Evolutionary conservation across 2,329 filamentous ascomycete species (phyloP).

Genomic region (Monosporascus sp.): DNA sequence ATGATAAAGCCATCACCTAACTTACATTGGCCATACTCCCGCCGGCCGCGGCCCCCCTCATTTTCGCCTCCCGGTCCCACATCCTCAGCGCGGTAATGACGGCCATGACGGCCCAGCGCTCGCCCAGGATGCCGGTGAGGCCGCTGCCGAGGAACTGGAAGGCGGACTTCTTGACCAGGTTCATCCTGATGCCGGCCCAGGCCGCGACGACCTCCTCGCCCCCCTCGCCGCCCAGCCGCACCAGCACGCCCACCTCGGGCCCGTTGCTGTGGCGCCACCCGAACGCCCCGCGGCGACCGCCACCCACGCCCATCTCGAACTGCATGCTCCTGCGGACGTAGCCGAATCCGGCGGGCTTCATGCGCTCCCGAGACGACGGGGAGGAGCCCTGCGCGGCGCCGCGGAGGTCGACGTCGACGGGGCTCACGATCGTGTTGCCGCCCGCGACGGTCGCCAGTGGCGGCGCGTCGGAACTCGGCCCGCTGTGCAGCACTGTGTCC

Average conservation of each 20-base stretch:
- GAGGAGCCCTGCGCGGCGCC: conserved; percentile 7
- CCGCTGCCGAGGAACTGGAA: conserved; percentile 38
- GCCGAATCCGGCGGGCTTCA: conserved; percentile 5
- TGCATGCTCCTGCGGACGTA: conserved; percentile 19
- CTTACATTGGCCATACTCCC: background rate
- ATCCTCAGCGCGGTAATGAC: conserved; percentile 32
- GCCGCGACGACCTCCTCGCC: conserved; percentile 37
- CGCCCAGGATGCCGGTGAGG: conserved; percentile 32
- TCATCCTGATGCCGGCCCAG: conserved; percentile 26
- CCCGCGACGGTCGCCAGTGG: conserved; percentile 24
- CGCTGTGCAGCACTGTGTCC: conserved; percentile 30
- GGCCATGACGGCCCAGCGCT: conserved; percentile 38
- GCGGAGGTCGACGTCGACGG: conserved; percentile 23
- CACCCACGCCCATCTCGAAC: conserved; percentile 26
- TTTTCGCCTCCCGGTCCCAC: conserved; percentile 18
- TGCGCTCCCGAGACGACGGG: conserved; percentile 9
- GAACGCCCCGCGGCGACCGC: conserved; percentile 29
- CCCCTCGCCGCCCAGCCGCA: conserved; percentile 23
- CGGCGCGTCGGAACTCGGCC: conserved; percentile 21
- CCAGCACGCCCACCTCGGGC: conserved; percentile 29
- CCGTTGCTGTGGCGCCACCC: conserved; percentile 38
- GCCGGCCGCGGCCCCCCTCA: background rate
- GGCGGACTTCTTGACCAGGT: conserved; percentile 28
- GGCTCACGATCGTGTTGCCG: conserved; percentile 2
- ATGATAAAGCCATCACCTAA: no score